A percentile compares a stretch with the other conserved stretches of the same genome.
phyloP scores from a whole-genome alignment of 225 moss, liverwort and hornwort genomes.

The Marchantia polymorpha region DNA sequence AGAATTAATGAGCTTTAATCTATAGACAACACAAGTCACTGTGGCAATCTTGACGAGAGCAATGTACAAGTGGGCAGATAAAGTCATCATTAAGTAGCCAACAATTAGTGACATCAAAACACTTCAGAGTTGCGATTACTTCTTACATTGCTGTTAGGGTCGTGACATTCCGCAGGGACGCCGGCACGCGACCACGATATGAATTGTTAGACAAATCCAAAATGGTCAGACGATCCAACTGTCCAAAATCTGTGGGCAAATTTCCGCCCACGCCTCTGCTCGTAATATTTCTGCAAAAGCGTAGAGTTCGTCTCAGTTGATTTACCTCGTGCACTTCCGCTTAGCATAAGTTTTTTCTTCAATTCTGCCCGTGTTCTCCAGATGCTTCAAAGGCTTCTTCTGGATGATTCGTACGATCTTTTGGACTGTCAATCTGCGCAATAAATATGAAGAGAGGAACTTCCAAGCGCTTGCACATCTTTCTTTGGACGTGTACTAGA shows the following conservation, averaged over 20 bases:
- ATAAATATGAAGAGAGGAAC: background rate
- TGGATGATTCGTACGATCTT: too few relatives aligned
- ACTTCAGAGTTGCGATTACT: background rate
- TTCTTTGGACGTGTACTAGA: background rate
- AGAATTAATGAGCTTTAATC: too few relatives aligned
- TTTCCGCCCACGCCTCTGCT: background rate
- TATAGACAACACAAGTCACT: too few relatives aligned
- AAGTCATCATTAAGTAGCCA: background rate
- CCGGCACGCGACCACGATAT: background rate
- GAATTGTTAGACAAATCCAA: background rate
- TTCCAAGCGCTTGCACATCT: background rate
- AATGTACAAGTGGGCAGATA: background rate
- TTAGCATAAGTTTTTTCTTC: too few relatives aligned
- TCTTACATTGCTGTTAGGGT: background rate
- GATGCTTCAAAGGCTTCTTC: too few relatives aligned
- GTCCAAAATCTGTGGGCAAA: background rate
- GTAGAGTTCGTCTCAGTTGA: background rate
- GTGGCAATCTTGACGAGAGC: too few relatives aligned
- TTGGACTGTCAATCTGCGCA: too few relatives aligned
- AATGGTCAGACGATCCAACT: background rate
- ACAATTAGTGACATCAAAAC: background rate
- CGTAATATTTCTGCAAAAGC: slow-evolving; percentile 5
- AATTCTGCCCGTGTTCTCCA: too few relatives aligned
- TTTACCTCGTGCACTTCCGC: too few relatives aligned
- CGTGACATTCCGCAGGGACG: background rate